phyloP scores from a whole-genome alignment of 352 stramenopile genomes.

The Phytophthora capsici region DNA sequence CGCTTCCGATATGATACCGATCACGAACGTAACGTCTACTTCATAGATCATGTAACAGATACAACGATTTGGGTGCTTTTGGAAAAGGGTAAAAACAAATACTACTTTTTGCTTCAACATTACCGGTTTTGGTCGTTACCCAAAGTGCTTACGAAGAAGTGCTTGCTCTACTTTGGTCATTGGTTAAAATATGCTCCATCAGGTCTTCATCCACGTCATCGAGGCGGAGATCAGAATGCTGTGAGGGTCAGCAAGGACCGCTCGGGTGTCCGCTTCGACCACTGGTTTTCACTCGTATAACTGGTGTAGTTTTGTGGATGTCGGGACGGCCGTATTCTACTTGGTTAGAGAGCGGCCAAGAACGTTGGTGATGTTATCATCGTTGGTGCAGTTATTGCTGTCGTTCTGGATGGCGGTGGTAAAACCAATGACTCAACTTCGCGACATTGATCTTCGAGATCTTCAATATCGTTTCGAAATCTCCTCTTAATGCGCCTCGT shows the following conservation, averaged over 20 bases:
- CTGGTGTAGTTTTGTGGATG: slow-evolving; percentile 19
- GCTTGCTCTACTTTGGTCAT: slow-evolving; percentile 8
- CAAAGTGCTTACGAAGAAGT: no score
- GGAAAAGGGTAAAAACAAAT: no score
- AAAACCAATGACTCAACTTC: slow-evolving; percentile 21
- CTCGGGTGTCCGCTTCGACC: slow-evolving; percentile 19
- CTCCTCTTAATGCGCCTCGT: no score
- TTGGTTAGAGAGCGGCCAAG: slow-evolving; percentile 13
- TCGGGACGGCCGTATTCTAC: slow-evolving; percentile 13
- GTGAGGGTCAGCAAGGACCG: slow-evolving; percentile 10
- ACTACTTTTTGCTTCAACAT: no score
- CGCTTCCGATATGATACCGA: slow-evolving; percentile 28
- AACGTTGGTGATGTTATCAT: slow-evolving; percentile 12
- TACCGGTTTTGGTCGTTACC: no score
- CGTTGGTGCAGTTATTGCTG: slow-evolving; percentile 16
- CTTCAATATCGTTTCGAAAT: slow-evolving; percentile 6
- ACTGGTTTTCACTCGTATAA: slow-evolving; percentile 34
- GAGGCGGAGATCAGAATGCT: slow-evolving; percentile 45
- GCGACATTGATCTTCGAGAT: slow-evolving; percentile 15
- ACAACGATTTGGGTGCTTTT: slow-evolving; percentile 1
- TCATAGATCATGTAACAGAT: no score
- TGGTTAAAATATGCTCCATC: slow-evolving; percentile 67
- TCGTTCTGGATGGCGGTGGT: slow-evolving; percentile 7
- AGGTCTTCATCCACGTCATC: slow-evolving; percentile 72
- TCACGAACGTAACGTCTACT: slow-evolving; percentile 19